Base-by-base conservation (phyloP, 345 rosid species). In the Murraya paniculata region DNA sequence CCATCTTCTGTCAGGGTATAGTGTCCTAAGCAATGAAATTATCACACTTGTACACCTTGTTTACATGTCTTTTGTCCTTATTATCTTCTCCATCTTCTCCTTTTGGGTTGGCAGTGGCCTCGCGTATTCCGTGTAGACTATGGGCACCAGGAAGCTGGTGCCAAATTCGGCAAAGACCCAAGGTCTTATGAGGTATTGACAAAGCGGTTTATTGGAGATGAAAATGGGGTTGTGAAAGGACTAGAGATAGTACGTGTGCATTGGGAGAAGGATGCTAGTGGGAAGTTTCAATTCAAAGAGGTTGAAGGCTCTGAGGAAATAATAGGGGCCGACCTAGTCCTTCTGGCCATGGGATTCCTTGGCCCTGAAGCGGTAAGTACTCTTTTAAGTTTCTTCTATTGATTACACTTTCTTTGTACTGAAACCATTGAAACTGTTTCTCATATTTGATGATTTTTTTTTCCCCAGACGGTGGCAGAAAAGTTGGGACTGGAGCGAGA, bases 281-380 rank as follows among this genome's bases (percentile, higher is more conserved):
- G 99, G 48, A 91, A 76, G 82, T 94, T 97, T 82, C 93, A 91
- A 62, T 87, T 93, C 74, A 91, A 91, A 88, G 99, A 94, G 81
- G 84, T 94, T 0, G 94, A 97, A 81, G 99, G 98, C 68, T 83
- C 91, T 0, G 93, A 91, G 84, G 98, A 94, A 83, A 87, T 88
- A 62, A 90, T 97, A 7, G 94, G 88, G 81, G 98, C 98, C 7
- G 98, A 97, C 82, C 90, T 97, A 8, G 94, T 93, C 62, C 82
- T 97, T 39, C 87, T 97, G 56, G 99, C 99, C 35, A 93, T 97
- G 99, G 99, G 99, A 8, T 97, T 97, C 86, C 97, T 97, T 10
- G 99, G 99, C 67, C 99, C 99, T 2, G 99, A 97, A 76, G 65
- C 87, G 72, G 99, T 97, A 35, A 85, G 95, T 88, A 77, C 57